Percentiles rank a stretch among this genome's conserved stretches.
These are phyloP conservation scores for Knoxdaviesia proteae DNA, from an alignment of 2,329 filamentous ascomycete species.

Conservation along the genomic window DNA sequence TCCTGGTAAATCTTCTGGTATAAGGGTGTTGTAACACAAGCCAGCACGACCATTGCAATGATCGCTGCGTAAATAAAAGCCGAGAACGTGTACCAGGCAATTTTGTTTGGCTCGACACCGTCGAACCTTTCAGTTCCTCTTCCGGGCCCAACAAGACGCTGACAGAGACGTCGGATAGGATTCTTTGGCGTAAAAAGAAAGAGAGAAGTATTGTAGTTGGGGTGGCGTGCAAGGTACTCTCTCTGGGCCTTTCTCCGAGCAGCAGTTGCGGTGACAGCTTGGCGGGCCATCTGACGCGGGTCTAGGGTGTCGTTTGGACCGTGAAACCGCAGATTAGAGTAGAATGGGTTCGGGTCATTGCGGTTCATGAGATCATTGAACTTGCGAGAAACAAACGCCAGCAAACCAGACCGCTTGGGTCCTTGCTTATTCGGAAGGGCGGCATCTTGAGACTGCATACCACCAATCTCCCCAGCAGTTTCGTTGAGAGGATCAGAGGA, in stretches of 20 bases:
- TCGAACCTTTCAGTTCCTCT: constrained; percentile 73
- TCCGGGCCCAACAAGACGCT: constrained; percentile 76
- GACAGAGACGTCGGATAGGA: constrained; percentile 61
- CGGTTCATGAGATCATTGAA: constrained; percentile 34
- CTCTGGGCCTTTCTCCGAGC: constrained; percentile 72
- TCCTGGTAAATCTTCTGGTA: constrained; percentile 79
- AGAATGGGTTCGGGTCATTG: constrained; percentile 83
- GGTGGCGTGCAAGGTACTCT: constrained; percentile 72
- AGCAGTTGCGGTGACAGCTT: constrained; percentile 68
- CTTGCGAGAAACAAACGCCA: constrained; percentile 41
- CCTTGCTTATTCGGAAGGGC: no score
- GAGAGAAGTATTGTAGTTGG: constrained; percentile 79
- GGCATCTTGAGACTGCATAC: constrained; percentile 11
- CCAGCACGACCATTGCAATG: constrained; percentile 91
- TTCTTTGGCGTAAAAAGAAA: constrained; percentile 70
- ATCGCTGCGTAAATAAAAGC: constrained; percentile 87
- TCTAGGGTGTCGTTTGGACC: constrained; percentile 54
- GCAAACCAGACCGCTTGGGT: constrained; percentile 25
- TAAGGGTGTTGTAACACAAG: constrained; percentile 81
- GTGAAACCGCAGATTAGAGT: constrained; percentile 52
- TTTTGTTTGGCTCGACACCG: constrained; percentile 71
- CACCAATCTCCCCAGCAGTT: constrained; percentile 12
- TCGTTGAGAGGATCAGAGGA: constrained; percentile 24
- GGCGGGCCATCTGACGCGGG: constrained; percentile 69
- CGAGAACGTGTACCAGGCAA: constrained; percentile 83